Conservation (phyloP, 2,329 filamentous ascomycete species). For the Ophiostoma montium region DNA sequence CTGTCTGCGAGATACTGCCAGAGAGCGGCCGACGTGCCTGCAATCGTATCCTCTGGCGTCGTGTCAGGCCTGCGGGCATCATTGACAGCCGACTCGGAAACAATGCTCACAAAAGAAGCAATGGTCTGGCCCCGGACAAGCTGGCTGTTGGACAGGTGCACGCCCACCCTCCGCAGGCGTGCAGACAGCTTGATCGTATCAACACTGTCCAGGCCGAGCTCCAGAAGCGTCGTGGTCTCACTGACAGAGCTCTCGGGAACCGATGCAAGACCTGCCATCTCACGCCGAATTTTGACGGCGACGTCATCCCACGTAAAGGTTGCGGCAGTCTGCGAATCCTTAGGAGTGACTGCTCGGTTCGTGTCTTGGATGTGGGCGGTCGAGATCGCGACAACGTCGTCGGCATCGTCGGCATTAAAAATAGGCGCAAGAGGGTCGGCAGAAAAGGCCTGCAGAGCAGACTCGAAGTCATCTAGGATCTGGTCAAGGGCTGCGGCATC, state of each 20-base stretch:
- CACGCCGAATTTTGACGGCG: constrained; percentile 39
- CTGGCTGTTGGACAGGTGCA: constrained; percentile 55
- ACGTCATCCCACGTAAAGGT: constrained; percentile 44
- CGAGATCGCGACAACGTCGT: neutral
- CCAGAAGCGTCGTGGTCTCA: constrained; percentile 53
- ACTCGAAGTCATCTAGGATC: constrained; percentile 28
- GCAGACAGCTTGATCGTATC: constrained; percentile 77
- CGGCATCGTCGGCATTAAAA: neutral
- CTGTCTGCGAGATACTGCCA: constrained; percentile 22
- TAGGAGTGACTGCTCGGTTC: no score
- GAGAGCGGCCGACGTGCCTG: constrained; percentile 18
- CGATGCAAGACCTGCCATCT: constrained; percentile 49
- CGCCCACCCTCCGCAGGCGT: constrained; percentile 44
- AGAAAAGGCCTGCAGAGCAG: constrained; percentile 17
- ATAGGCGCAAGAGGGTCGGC: constrained; percentile 2
- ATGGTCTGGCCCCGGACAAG: constrained; percentile 64
- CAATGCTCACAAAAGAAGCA: constrained; percentile 36
- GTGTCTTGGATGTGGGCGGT: neutral
- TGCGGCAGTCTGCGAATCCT: neutral
- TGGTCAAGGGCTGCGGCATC: constrained; percentile 18
- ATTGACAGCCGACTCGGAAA: no score
- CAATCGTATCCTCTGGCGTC: neutral
- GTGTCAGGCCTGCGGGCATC: no score
- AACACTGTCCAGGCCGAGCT: constrained; percentile 82
- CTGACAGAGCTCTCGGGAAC: constrained; percentile 35